Evolutionary conservation across 1,284 basidiomycete genomes (phyloP), one percentile per base, ranked within the genome.

Genomic region (Abortiporus biennis): DNA sequence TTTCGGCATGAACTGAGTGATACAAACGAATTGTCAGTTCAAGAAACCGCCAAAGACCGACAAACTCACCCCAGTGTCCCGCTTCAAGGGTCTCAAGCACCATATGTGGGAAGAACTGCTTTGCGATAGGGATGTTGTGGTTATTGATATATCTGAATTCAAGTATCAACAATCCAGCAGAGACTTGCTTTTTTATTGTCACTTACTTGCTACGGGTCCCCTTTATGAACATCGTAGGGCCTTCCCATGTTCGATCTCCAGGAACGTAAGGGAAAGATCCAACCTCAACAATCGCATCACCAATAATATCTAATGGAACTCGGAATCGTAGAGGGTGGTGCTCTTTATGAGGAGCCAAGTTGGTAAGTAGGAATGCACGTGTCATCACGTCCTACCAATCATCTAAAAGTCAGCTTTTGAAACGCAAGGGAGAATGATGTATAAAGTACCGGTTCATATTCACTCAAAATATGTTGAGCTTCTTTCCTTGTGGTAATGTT

Each of bases 301-400:
- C 68, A 27, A 94, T 67, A 31, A 80, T 76, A 6, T 79, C 68
- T 6, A 93, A 58, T 0, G 91, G 90, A 17, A 93, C 71, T 11
- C 78, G 73, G 61, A 93, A 93, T 46, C 66, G 72, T 38, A 78
- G 66, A 22, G 69, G 54, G 34, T 61, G 47, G 17, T 52, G 53
- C 20, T 54, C 51, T 20, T 53, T 49, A 25, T 49, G 47, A 27
- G 54, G 47, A 35, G 61, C 53, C 2, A 94, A 71, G 61, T 94
- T 94, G 9, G 91, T 93, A 29, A 93, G 69, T 13, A 94, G 69
- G 63, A 93, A 94, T 13, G 82, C 78, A 20, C 86, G 80, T 20
- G 85, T 71, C 41, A 69, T 65, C 1, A 78, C 56, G 46, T 92
- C 83, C 86, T 90, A 45, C 31, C 21, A 48, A 41, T 19, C 12